A percentile compares a stretch with the other conserved stretches of the same genome.
Conservation (phyloP, 75 land plant species). For the Cunninghamia lanceolata region DNA sequence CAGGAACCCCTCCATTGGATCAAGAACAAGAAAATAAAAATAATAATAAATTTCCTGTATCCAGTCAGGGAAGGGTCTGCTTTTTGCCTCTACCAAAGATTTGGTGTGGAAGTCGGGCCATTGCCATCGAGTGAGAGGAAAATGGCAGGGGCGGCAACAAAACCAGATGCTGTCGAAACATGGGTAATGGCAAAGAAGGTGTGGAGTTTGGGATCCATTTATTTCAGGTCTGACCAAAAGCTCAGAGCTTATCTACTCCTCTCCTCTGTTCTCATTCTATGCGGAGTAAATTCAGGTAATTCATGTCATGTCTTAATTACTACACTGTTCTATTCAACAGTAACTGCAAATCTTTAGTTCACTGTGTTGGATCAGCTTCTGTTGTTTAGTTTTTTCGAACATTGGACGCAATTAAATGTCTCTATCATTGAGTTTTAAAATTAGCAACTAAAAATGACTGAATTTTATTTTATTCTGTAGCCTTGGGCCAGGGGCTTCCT, state of each 20-base stretch:
- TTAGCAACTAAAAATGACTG: not conserved
- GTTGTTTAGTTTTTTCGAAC: not conserved
- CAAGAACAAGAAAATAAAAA: too few relatives aligned
- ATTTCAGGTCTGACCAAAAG: constrained; percentile 38
- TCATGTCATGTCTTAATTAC: not conserved
- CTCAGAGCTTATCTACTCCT: constrained; percentile 31
- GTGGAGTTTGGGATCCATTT: constrained; percentile 34
- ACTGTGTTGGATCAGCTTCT: not conserved
- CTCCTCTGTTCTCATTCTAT: constrained; percentile 31
- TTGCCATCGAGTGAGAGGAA: not conserved
- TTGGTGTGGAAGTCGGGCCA: not conserved
- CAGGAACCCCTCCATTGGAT: too few relatives aligned
- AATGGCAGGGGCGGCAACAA: not conserved
- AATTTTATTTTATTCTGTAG: not conserved
- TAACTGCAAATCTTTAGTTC: not conserved
- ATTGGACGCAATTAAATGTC: not conserved
- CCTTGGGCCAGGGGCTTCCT: not conserved
- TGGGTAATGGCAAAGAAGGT: constrained; percentile 22
- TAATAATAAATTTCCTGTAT: too few relatives aligned
- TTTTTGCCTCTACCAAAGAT: too few relatives aligned
- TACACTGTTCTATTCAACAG: not conserved
- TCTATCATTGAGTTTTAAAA: not conserved
- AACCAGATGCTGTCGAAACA: not conserved
- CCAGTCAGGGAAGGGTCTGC: too few relatives aligned
- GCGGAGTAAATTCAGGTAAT: constrained; percentile 42